A percentile compares a stretch with the other conserved stretches of the same genome.
Evolutionary conservation across 73 alveolate genomes (phyloP).

Genomic region (Paramecium sonneborni): DNA sequence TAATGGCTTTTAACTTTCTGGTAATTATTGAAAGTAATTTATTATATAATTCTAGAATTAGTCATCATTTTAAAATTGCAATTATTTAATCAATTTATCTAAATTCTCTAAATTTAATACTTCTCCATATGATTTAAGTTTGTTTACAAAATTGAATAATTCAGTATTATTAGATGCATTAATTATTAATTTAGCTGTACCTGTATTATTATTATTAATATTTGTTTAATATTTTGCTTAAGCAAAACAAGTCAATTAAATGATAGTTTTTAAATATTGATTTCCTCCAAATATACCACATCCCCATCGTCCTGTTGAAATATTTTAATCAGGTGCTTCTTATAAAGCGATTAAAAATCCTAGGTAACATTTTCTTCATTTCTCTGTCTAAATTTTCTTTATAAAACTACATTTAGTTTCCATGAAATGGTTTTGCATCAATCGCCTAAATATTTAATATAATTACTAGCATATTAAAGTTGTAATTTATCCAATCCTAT

Average conservation of each 20-base stretch:
- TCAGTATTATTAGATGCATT: not conserved
- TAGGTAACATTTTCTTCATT: conserved; percentile 46
- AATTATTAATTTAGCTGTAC: not conserved
- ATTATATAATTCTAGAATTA: too few species aligned
- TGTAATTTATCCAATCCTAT: not conserved
- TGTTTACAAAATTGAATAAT: not conserved
- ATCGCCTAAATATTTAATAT: not conserved
- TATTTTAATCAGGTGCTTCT: not conserved
- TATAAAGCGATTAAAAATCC: conserved; percentile 67
- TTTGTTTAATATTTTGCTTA: not conserved
- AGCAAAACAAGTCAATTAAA: conserved; percentile 66
- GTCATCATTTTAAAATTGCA: not conserved
- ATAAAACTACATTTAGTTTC: not conserved
- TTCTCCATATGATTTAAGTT: not conserved
- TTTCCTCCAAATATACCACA: conserved; percentile 82
- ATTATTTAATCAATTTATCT: not conserved
- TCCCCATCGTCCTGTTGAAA: conserved; percentile 85
- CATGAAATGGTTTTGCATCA: not conserved
- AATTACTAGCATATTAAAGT: not conserved
- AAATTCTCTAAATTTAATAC: not conserved
- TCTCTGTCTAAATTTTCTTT: conserved; percentile 58
- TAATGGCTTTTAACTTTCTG: too few species aligned
- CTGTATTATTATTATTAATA: too few species aligned
- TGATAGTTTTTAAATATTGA: conserved; percentile 68
- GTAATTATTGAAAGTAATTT: too few species aligned